Evolutionary conservation across 2,329 filamentous ascomycete genomes (phyloP).

Genomic region (Sporothrix euskadiensis): DNA sequence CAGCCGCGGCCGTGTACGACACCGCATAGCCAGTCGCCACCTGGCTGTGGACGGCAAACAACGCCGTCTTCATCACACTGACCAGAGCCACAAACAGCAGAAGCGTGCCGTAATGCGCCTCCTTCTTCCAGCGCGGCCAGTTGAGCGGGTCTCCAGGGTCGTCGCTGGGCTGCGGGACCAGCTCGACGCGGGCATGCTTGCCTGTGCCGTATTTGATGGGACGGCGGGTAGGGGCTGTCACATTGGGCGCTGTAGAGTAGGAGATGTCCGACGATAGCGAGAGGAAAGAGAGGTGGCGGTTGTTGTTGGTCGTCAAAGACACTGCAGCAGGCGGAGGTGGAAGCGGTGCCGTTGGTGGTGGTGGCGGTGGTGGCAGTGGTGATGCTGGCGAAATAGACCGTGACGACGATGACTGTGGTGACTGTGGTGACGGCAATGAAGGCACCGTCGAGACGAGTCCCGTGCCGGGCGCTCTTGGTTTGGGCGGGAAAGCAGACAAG

Average conservation of each 20-base stretch:
- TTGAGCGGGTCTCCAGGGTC: conserved; percentile 58
- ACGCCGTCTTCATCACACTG: conserved; percentile 56
- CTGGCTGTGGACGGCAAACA: conserved; percentile 50
- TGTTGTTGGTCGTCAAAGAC: background rate
- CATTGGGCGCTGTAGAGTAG: conserved; percentile 12
- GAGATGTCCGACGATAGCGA: conserved; percentile 31
- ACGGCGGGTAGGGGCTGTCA: conserved; percentile 36
- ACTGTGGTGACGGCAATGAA: background rate
- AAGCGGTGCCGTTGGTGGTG: background rate
- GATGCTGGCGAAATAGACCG: background rate
- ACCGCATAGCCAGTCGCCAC: conserved; percentile 47
- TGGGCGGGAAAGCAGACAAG: conserved; percentile 1
- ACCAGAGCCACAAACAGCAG: conserved; percentile 50
- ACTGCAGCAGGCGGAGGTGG: background rate
- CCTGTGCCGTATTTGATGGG: conserved; percentile 52
- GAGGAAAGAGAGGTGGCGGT: background rate
- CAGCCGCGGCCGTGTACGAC: conserved; percentile 51
- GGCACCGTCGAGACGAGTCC: background rate
- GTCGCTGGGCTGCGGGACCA: conserved; percentile 58
- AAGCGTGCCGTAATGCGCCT: conserved; percentile 51
- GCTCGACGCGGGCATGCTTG: conserved; percentile 44
- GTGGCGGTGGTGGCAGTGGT: background rate
- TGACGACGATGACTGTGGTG: background rate
- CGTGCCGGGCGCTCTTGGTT: background rate
- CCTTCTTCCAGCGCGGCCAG: conserved; percentile 57